phyloP scores from a whole-genome alignment of 2,329 filamentous ascomycete genomes.

The Exutisphaerella laricina region DNA sequence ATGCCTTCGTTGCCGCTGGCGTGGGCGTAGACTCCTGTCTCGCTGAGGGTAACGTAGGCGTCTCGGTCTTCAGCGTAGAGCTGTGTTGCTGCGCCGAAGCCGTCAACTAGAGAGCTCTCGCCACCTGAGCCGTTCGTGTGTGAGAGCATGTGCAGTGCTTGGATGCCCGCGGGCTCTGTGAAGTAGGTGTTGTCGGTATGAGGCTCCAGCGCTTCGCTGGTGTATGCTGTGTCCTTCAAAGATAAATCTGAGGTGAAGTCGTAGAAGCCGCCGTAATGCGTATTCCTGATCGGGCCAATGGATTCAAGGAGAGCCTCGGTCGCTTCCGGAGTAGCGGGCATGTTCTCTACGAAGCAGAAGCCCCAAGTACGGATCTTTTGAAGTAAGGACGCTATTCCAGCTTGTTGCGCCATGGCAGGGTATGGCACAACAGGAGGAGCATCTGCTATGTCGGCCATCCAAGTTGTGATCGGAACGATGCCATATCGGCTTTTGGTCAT shows the following conservation, averaged over 20 bases:
- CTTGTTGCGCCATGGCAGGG: slow-evolving; percentile 9
- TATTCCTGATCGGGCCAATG: slow-evolving; percentile 81
- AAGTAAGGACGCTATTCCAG: slow-evolving; percentile 26
- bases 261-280: slow-evolving; percentile 83
- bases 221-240: slow-evolving; percentile 66
- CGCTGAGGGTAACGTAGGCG: slow-evolving; percentile 55
- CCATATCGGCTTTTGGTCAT: slow-evolving; percentile 19
- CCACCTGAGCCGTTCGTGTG: slow-evolving; percentile 68
- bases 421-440: slow-evolving; percentile 27
- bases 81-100: slow-evolving; percentile 64
- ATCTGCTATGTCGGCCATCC: slow-evolving; percentile 24
- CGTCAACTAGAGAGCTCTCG: slow-evolving; percentile 76
- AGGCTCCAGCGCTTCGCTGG: slow-evolving; percentile 70
- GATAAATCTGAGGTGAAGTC: slow-evolving; percentile 88
- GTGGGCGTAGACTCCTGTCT: slow-evolving; percentile 64
- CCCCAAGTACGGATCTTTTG: slow-evolving; percentile 52
- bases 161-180: slow-evolving; percentile 81
- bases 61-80: slow-evolving; percentile 51
- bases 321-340: slow-evolving; percentile 62
- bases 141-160: slow-evolving; percentile 87
- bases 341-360: slow-evolving; percentile 69
- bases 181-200: slow-evolving; percentile 98
- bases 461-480: slow-evolving; percentile 16
- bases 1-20: slow-evolving; percentile 82
- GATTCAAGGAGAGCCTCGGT: slow-evolving; percentile 71